Evolutionary conservation across 2,329 filamentous ascomycete genomes (phyloP), one percentile per base, ranked within the genome.

Genomic region (Fusarium sacchari): DNA sequence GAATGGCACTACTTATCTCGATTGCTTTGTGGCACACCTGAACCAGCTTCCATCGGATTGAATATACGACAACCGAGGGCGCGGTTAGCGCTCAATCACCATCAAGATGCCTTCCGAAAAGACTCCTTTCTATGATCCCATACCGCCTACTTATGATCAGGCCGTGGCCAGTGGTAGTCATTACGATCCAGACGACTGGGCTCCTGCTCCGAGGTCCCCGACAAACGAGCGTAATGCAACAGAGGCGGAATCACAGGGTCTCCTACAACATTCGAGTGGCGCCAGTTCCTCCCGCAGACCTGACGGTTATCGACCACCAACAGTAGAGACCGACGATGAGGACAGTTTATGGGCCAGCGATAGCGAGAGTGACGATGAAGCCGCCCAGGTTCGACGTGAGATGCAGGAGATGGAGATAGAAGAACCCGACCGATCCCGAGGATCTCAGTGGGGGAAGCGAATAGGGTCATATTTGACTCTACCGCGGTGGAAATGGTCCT

Each of bases 321-420:
- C 93, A 3, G 95, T 96, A 71, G 93, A 96, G 82, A 87, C 84
- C 4, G 95, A 94, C 65, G 92, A 91, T 69, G 92, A 95, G 71
- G 87, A 86, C 67, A 86, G 86, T 74, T 79, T 86, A 32, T 85
- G 89, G 82, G 82, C 87, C 84, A 85, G 81, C 83, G 84, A 86
- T 34, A 84, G 82, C 28, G 84, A 84, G 17, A 84, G 83, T 59
- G 84, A 84, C 55, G 80, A 82, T 37, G 88, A 93, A 73, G 90
- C 90, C 42, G 90, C 89, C 37, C 90, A 91, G 71, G 88, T 96
- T 77, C 91, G 94, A 71, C 89, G 92, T 74, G 94, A 96, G 83
- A 92, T 98, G 85, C 90, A 97, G 79, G 93, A 98, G 87, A 91
- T 97, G 88, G 94, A 97, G 76, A 90, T 97, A 46, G 89, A 94